Evolutionary conservation across 495 filamentous ascomycete species (phyloP), one percentile per base, ranked within the genome.

Genomic region (Aspergillus heteromorphus): DNA sequence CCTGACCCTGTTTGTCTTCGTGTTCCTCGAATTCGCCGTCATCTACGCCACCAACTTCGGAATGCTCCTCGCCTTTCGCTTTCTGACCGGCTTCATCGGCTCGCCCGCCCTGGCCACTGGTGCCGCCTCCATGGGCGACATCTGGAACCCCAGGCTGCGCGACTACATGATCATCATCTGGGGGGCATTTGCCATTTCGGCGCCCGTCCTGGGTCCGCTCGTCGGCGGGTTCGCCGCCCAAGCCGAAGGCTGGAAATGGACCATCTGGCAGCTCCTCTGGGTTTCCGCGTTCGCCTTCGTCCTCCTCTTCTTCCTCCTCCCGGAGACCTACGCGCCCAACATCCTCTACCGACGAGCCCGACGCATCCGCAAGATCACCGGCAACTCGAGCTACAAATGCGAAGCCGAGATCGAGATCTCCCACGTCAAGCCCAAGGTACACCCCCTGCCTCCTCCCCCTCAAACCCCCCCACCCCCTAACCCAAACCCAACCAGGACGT

Each of bases 311-410:
- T 65, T 84, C 53, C 66, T 73, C 40, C 63, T 84, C 0, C 82
- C 82, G 0, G 82, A 85, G 62, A 85, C 82, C 0, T 78, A 73
- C 11, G 72, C 78, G 21, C 68, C 73, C 0, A 84, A 80, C 60
- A 83, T 85, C 58, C 71, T 85, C 13, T 67, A 73, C 30, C 74
- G 77, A 1, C 74, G 82, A 5, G 82, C 82, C 4, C 56, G 63
- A 9, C 75, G 82, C 8, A 59, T 85, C 0, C 71, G 81, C 13
- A 62, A 59, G 17, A 40, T 68, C 7, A 77, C 72, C 0, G 70
- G 73, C 0, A 66, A 75, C 30, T 17, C 51, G 1, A 60, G 40
- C 1, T 61, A 72, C 7, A 61, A 53, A 29, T 69, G 62, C 10
- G 63, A 77, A 43, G 62, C 73, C 0, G 78, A 81, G 52, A 68